Evolutionary conservation across 2,329 filamentous ascomycete genomes (phyloP).

Genomic region (Venturia pyrina): DNA sequence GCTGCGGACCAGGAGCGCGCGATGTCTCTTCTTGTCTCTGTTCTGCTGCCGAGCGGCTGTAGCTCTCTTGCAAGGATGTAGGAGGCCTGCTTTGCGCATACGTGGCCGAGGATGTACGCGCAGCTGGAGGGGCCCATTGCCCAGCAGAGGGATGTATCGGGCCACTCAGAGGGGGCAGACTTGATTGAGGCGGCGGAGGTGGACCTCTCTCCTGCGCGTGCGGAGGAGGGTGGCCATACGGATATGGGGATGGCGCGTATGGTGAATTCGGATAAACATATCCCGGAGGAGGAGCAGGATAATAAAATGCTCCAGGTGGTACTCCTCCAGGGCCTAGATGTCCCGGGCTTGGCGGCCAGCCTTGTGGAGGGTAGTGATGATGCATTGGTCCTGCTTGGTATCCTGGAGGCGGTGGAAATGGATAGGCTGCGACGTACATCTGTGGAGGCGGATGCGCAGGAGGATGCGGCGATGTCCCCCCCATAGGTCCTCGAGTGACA

Average conservation of each 20-base stretch:
- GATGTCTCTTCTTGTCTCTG: neutral
- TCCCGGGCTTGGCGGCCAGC: constrained; percentile 28
- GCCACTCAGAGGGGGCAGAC: constrained; percentile 1
- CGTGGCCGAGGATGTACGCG: neutral
- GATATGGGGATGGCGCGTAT: constrained; percentile 4
- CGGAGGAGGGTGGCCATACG: neutral
- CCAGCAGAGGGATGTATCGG: neutral
- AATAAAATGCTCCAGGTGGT: constrained; percentile 32
- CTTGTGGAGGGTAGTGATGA: constrained; percentile 20
- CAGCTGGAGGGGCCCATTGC: constrained; percentile 1
- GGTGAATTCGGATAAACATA: neutral
- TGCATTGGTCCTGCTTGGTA: neutral
- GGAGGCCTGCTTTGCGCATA: constrained; percentile 1
- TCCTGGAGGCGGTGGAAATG: constrained; percentile 26
- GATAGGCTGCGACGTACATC: constrained; percentile 26
- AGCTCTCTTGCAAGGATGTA: neutral
- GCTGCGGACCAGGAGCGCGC: constrained; percentile 1
- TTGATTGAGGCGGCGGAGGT: neutral
- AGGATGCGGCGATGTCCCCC: neutral
- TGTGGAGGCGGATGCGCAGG: constrained; percentile 17
- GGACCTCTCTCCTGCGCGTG: neutral
- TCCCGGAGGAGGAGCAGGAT: constrained; percentile 17
- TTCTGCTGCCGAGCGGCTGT: neutral
- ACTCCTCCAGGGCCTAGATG: constrained; percentile 22
- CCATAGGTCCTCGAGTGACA: constrained; percentile 64